These are phyloP conservation scores for Lichtheimia hyalospora DNA, from an alignment of 371 early-diverging fungal species.

Conservation along the genomic window DNA sequence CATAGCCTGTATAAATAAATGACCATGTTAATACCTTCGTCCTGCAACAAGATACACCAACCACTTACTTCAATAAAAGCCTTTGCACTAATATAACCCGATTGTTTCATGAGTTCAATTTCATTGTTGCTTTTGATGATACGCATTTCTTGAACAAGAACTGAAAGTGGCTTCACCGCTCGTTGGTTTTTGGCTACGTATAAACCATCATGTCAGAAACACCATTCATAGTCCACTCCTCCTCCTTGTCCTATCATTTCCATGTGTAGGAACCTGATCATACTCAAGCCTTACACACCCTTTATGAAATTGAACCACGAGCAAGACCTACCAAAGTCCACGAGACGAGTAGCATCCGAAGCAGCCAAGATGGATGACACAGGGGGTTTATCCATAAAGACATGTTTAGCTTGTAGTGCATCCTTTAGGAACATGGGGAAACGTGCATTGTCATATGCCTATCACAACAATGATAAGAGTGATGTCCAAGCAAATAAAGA, in stretches of 20 bases:
- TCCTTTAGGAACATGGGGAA: slow-evolving; percentile 27
- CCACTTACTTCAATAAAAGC: slow-evolving; percentile 66
- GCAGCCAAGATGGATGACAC: slow-evolving; percentile 29
- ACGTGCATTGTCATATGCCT: slow-evolving; percentile 41
- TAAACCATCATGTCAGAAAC: neutral
- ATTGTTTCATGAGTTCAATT: slow-evolving; percentile 75
- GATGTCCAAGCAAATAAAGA: neutral
- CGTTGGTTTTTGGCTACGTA: slow-evolving; percentile 29
- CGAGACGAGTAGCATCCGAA: slow-evolving; percentile 20
- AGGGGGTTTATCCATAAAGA: slow-evolving; percentile 38
- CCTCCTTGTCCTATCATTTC: neutral
- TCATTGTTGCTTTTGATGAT: slow-evolving; percentile 79
- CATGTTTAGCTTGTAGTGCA: slow-evolving; percentile 26
- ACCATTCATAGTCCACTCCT: neutral
- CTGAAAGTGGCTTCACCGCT: slow-evolving; percentile 55
- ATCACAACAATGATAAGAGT: neutral
- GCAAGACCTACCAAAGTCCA: slow-evolving; percentile 34
- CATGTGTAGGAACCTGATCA: neutral
- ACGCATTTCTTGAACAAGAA: slow-evolving; percentile 71
- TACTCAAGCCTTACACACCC: slow-evolving; percentile 17
- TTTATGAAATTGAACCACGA: slow-evolving; percentile 7
- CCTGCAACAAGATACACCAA: neutral
- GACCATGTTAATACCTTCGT: neutral
- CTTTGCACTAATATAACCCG: slow-evolving; percentile 75
- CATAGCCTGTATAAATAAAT: slow-evolving; percentile 49